Evolutionary conservation across 2,329 filamentous ascomycete species (phyloP).

Genomic region (Apiospora sp.): DNA sequence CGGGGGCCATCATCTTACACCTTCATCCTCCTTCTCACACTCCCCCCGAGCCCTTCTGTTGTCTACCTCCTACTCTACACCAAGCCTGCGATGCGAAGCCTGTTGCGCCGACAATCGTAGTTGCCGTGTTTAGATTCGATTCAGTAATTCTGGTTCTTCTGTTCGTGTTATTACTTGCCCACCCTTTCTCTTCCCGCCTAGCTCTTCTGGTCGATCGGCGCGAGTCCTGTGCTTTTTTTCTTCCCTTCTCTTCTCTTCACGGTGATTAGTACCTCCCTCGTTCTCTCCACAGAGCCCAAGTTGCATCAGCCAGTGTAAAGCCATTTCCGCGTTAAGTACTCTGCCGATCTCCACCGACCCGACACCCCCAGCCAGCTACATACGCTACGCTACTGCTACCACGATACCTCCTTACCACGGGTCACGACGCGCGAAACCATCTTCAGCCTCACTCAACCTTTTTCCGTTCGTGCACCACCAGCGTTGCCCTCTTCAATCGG

Average conservation of each 20-base stretch:
- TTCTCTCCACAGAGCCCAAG: conserved; percentile 16
- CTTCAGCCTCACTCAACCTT: conserved; percentile 24
- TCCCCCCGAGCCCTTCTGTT: neutral
- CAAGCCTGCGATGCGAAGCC: conserved; percentile 19
- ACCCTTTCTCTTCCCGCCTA: conserved; percentile 4
- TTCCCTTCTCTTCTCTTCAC: conserved; percentile 16
- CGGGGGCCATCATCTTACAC: conserved; percentile 20
- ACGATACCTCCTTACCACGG: conserved; percentile 26
- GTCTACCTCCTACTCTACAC: conserved; percentile 6
- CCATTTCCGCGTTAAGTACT: conserved; percentile 12
- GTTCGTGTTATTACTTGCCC: conserved; percentile 14
- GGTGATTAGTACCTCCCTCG: conserved; percentile 11
- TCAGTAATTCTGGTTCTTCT: conserved; percentile 17
- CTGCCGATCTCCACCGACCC: conserved; percentile 14
- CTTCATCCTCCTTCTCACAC: conserved; percentile 11
- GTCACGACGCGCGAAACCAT: conserved; percentile 27
- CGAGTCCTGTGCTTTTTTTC: conserved; percentile 21
- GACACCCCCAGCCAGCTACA: conserved; percentile 11
- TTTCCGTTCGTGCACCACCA: conserved; percentile 18
- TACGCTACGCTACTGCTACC: conserved; percentile 18
- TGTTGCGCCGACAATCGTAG: conserved; percentile 20
- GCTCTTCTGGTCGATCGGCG: conserved; percentile 16
- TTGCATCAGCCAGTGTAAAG: conserved; percentile 10
- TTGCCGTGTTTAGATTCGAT: conserved; percentile 15
- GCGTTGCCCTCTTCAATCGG: conserved; percentile 13